Percentiles rank a stretch among this genome's conserved stretches.
phyloP scores from a whole-genome alignment of 2,329 filamentous ascomycete genomes.

The Claviceps quebecensis region DNA sequence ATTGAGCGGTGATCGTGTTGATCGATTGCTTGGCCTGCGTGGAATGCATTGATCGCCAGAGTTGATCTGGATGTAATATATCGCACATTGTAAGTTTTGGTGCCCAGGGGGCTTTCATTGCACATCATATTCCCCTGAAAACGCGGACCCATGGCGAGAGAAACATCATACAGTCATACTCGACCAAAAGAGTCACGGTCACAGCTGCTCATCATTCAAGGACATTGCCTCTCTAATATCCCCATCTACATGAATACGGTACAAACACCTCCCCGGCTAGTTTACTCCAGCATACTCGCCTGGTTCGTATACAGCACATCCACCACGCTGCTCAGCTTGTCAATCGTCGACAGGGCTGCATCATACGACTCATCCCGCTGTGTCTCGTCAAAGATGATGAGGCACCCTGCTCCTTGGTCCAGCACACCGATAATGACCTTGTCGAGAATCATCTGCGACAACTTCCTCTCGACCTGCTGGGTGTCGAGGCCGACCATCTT shows the following conservation, averaged over 20 bases:
- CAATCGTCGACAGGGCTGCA: conserved; percentile 83
- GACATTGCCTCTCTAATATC: background rate
- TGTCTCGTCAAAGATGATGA: conserved; percentile 94
- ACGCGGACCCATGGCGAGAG: no score
- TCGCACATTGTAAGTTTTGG: no score
- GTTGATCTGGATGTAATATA: no score
- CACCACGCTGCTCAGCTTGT: conserved; percentile 93
- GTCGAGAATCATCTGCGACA: conserved; percentile 98
- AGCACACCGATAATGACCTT: conserved; percentile 97
- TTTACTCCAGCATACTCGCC: conserved; percentile 81
- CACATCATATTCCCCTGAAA: no score
- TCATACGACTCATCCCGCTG: conserved; percentile 90
- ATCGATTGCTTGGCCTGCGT: no score
- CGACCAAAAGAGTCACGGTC: no score
- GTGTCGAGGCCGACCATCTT: conserved; percentile 96
- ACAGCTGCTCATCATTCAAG: no score
- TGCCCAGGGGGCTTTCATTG: no score
- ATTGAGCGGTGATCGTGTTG: no score
- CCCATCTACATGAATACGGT: conserved; percentile 4
- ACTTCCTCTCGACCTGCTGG: conserved; percentile 91
- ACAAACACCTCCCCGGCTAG: background rate
- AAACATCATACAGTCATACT: no score
- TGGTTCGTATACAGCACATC: conserved; percentile 97
- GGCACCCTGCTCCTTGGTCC: conserved; percentile 91
- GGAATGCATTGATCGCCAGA: no score